These are phyloP conservation scores for Zygoascus hellenicus DNA, from an alignment of 1,139 yeast genomes.

Conservation along the genomic window DNA sequence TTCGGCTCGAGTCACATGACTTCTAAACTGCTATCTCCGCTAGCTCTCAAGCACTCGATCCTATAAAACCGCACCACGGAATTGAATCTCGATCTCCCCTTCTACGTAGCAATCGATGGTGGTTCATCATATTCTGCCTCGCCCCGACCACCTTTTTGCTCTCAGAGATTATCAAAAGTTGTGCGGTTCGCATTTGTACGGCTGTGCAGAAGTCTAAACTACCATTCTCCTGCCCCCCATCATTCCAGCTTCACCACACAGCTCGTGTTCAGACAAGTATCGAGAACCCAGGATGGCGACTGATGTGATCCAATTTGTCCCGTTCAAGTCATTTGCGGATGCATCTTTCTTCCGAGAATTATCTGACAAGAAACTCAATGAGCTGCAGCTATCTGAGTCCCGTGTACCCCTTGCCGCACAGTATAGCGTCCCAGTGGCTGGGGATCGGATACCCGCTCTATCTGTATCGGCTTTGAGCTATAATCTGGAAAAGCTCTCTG, in stretches of 20 bases:
- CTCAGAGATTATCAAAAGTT: too few species aligned
- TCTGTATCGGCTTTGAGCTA: constrained; percentile 26
- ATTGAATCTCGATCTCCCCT: too few species aligned
- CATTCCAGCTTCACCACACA: neutral
- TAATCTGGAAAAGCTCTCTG: constrained; percentile 5
- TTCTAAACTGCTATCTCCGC: too few species aligned
- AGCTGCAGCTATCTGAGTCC: constrained; percentile 54
- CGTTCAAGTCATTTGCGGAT: constrained; percentile 70
- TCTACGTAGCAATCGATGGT: too few species aligned
- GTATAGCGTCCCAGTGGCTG: constrained; percentile 42
- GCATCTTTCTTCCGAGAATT: constrained; percentile 78
- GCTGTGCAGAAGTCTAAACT: too few species aligned
- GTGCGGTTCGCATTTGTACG: too few species aligned
- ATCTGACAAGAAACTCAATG: constrained; percentile 59
- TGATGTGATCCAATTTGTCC: constrained; percentile 37
- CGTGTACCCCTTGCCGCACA: constrained; percentile 39
- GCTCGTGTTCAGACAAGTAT: neutral
- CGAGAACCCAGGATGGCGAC: neutral
- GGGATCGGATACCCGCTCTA: constrained; percentile 22
- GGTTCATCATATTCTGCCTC: too few species aligned
- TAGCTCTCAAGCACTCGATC: too few species aligned
- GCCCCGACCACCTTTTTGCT: too few species aligned
- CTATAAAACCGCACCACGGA: too few species aligned
- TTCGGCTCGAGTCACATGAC: too few species aligned
- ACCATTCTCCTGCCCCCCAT: neutral